Base-by-base conservation (phyloP, 2,329 filamentous ascomycete genomes). In the Alternaria sp. region DNA sequence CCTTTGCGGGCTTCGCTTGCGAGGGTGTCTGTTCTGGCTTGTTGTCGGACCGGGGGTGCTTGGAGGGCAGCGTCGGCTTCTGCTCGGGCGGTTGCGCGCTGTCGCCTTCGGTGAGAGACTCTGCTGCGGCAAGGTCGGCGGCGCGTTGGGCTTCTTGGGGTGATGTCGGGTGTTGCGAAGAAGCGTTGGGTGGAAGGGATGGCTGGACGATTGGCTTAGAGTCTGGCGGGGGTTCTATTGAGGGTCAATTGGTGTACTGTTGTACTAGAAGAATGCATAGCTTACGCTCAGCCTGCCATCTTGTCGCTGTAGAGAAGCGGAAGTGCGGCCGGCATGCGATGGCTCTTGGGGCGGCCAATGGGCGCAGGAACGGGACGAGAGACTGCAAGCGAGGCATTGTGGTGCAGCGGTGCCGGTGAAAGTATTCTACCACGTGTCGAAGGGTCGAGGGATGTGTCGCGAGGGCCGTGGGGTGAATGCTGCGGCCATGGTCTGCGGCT, bases 321-420 rank as follows among this genome's bases (percentile, higher is more conserved):
- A 81, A 71, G 74, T 81, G 78, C 50, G 77, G 79, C 40, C 73
- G 73, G 55, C 80, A 71, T 28, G 79, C 74, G 43, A 78, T 66
- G 17, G 76, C 70, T 59, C 77, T 72, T 19, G 82, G 79, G 6
- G 78, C 73, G 4, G 70, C 76, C 62, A 82, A 63, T 56, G 82
- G 81, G 61, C 81, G 73, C 25, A 83, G 72, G 49, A 84, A 79
- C 7, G 81, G 70, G 58, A 80, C 66, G 26, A 81, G 54, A 25
- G 79, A 76, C 56, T 74, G 73, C 60, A 76, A 53, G 6, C 72
- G 75, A 32, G 81, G 71, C 80, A 82, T 82, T 60, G 59, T 55
- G 50, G 43, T 25, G 12, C 10, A 57, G 12, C 6, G 15, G 32
- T 52, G 21, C 10, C 36, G 25, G 12, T 28, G 28, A 30, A 28